Conservation (phyloP, 2,329 filamentous ascomycete species). For the Blumeriella jaapii region DNA sequence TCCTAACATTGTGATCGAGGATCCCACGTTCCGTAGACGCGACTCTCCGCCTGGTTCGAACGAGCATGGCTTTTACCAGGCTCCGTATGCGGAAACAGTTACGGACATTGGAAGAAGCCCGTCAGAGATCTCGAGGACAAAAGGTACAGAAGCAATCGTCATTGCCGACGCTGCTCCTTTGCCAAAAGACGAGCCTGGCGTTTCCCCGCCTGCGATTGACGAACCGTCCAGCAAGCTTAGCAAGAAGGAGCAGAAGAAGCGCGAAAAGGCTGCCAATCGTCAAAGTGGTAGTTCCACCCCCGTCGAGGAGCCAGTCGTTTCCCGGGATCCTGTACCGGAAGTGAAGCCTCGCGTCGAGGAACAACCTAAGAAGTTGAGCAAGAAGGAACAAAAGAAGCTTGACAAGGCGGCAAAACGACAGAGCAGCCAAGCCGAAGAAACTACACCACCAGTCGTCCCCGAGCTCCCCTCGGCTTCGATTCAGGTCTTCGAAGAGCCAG, state of each 20-base stretch:
- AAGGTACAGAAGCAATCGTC: slow-evolving; percentile 31
- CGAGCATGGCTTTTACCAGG: slow-evolving; percentile 36
- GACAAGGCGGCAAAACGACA: slow-evolving; percentile 32
- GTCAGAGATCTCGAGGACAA: slow-evolving; percentile 8
- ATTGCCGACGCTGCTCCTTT: slow-evolving; percentile 36
- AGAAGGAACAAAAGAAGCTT: slow-evolving; percentile 38
- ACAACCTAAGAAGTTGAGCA: slow-evolving; percentile 31
- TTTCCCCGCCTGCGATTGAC: slow-evolving; percentile 27
- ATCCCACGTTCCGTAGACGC: slow-evolving; percentile 50
- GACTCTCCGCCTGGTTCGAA: slow-evolving; percentile 52
- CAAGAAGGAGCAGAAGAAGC: slow-evolving; percentile 33
- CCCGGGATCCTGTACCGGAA: slow-evolving; percentile 17
- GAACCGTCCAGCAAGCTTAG: slow-evolving; percentile 23
- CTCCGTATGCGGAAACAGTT: slow-evolving; percentile 38
- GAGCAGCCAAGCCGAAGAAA: slow-evolving; percentile 25
- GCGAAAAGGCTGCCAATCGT: slow-evolving; percentile 30
- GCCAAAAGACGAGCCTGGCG: slow-evolving; percentile 28
- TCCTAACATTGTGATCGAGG: slow-evolving; percentile 56
- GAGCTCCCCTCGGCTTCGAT: slow-evolving; percentile 8
- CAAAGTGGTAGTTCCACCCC: slow-evolving; percentile 16
- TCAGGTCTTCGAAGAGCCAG: slow-evolving; percentile 22
- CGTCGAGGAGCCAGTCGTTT: slow-evolving; percentile 9
- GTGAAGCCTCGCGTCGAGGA: slow-evolving; percentile 20
- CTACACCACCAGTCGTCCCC: no score
- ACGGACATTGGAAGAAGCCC: slow-evolving; percentile 29